phyloP scores from a whole-genome alignment of 441 rosid genomes.

The Eutrema salsugineum region DNA sequence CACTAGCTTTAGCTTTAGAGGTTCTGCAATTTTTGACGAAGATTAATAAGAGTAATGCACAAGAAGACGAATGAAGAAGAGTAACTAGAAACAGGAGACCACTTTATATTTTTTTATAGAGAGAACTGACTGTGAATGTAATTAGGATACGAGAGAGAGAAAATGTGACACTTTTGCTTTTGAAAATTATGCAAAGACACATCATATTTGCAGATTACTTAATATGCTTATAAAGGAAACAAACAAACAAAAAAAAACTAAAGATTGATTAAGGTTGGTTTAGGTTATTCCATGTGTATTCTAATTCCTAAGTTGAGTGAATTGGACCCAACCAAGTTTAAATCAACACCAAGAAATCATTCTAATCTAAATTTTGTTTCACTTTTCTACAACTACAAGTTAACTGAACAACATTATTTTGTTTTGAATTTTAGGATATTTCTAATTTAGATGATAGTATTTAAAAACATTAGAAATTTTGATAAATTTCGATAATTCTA shows the following conservation, averaged over 20 bases:
- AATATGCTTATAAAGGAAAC: background rate
- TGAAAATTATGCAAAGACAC: background rate
- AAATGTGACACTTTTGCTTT: background rate
- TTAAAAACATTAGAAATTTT: no score
- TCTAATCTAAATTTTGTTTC: no score
- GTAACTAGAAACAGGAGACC: background rate
- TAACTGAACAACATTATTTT: no score
- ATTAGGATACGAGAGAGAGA: slow-evolving; percentile 9
- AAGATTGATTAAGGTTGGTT: background rate
- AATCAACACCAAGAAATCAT: background rate
- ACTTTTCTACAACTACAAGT: no score
- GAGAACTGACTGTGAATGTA: slow-evolving; percentile 16
- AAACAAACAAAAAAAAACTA: no score
- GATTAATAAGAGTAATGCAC: background rate
- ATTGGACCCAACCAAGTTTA: background rate
- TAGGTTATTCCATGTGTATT: background rate
- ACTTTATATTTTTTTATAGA: background rate
- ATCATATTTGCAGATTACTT: background rate
- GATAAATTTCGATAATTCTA: no score
- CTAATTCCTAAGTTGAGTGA: background rate
- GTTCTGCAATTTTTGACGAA: background rate
- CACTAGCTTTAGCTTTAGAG: background rate
- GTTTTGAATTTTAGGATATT: no score
- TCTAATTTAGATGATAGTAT: no score
- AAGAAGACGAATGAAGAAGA: background rate